Percentiles rank a stretch among this genome's conserved stretches.
Evolutionary conservation across 2,329 filamentous ascomycete species (phyloP).

Genomic region (Ambrosiella cleistominuta): DNA sequence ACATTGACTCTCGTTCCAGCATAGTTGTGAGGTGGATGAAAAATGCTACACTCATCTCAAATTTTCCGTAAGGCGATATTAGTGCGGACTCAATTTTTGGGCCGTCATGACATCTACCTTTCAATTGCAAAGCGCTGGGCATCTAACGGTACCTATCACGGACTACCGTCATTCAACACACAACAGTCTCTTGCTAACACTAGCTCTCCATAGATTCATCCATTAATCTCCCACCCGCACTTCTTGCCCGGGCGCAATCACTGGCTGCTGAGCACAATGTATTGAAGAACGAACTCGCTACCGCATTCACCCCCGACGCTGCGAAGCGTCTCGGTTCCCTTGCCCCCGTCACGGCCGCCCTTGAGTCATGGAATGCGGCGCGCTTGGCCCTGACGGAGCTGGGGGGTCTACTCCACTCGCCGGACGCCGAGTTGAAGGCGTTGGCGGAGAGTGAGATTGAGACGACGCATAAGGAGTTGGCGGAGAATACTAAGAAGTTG

Average conservation of each 20-base stretch:
- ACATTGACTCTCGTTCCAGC: neutral
- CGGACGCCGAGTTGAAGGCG: slow-evolving; percentile 52
- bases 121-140: neutral
- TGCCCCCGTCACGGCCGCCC: slow-evolving; percentile 35
- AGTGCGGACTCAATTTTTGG: no score
- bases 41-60: neutral
- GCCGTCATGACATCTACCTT: no score
- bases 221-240: slow-evolving; percentile 29
- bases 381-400: slow-evolving; percentile 38
- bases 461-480: slow-evolving; percentile 44
- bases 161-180: neutral
- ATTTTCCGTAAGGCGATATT: no score
- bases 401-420: slow-evolving; percentile 28
- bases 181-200: neutral
- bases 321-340: slow-evolving; percentile 46
- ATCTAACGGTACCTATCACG: neutral
- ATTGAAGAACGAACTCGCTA: slow-evolving; percentile 33
- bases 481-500: slow-evolving; percentile 46
- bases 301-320: slow-evolving; percentile 36
- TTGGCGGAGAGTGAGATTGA: slow-evolving; percentile 69
- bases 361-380: slow-evolving; percentile 40
- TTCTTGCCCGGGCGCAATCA: slow-evolving; percentile 41
- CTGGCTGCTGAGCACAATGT: slow-evolving; percentile 39
- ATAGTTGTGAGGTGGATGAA: neutral
- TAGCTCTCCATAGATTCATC: neutral